Evolutionary conservation across 768 basidiomycete genomes (phyloP), one percentile per base, ranked within the genome.

Genomic region (Podaxis sp.): DNA sequence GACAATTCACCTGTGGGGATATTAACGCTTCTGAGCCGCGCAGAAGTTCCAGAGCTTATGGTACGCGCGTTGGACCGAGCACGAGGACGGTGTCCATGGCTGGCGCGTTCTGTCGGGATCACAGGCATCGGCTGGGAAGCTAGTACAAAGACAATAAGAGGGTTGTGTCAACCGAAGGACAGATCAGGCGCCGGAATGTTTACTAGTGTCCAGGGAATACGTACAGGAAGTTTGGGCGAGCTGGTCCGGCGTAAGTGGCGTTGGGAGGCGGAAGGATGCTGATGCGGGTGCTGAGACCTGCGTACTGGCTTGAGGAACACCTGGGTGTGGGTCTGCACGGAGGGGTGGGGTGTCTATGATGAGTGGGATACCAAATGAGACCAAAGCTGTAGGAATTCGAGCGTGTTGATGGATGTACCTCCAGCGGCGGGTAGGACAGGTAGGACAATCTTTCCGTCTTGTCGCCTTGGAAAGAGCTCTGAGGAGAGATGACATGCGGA

Each of bases 391-490:
- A 13, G 36, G 15, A 7, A n/a, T 19, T 15, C 2, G 15, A 25
- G 8, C 33, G 24, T 4, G n/a, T 25, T 38, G 46, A 37, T 38
- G 13, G 27, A 19, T 27, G 17, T 41, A 56, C 61, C 55, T 49
- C 54, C 46, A 19, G 19, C 37, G 1, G 36, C 54, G 15, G 61
- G 61, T 55, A 62, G 15, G 2, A 24, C 61, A n/a, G 61, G 61
- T 15, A 62, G 25, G 37, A 62, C 49, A 11, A 62, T 62, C 37
- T 62, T 62, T 38, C 61, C 61, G 13, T 62, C 61, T 50, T 62
- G 54, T 62, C 61, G 61, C 56, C 61, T 55, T 53, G 61, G 61
- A 40, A 62, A 62, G n/a, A 62, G 43, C n/a, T 62, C 61, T 49
- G 61, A 62, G 47, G 61, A 62, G 22, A 62, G 61, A 40, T 62